Percentiles rank a stretch among this genome's conserved stretches.
These are phyloP conservation scores for Sarocladium brachiariae DNA, from an alignment of 2,329 filamentous ascomycete genomes.

Conservation along the genomic window DNA sequence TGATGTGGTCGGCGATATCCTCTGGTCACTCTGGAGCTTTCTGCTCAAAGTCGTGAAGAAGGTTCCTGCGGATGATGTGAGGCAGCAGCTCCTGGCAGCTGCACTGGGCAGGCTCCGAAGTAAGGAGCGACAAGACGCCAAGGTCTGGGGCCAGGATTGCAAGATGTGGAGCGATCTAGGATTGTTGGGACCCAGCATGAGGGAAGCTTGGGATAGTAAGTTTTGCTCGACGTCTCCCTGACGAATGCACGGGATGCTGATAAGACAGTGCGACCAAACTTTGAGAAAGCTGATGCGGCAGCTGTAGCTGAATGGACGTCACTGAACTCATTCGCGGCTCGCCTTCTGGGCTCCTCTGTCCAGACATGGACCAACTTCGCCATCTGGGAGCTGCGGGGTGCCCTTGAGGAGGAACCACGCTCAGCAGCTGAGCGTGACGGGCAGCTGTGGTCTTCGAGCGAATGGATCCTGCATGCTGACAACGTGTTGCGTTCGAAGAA, in stretches of 20 bases:
- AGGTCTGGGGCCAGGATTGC: conserved; percentile 21
- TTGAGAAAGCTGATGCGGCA: conserved; percentile 17
- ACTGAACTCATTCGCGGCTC: conserved; percentile 27
- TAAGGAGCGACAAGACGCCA: conserved; percentile 17
- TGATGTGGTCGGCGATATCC: conserved; percentile 15
- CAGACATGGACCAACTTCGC: conserved; percentile 21
- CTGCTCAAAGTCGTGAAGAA: conserved; percentile 19
- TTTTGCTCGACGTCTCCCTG: not conserved
- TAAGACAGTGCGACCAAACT: conserved; percentile 17
- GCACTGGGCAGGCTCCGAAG: conserved; percentile 17
- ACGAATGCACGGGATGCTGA: not conserved
- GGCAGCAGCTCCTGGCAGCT: conserved; percentile 18
- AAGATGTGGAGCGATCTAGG: conserved; percentile 24
- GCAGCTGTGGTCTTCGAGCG: conserved; percentile 17
- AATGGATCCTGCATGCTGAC: conserved; percentile 26
- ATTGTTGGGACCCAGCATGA: conserved; percentile 23
- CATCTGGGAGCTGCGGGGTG: conserved; percentile 23
- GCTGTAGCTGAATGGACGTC: conserved; percentile 21
- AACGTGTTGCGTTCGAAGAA: conserved; percentile 16
- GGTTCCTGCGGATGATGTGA: conserved; percentile 20
- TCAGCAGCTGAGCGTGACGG: conserved; percentile 15
- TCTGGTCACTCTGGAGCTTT: conserved; percentile 24
- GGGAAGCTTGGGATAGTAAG: conserved; percentile 24
- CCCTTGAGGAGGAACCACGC: conserved; percentile 20
- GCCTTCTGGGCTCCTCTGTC: conserved; percentile 19